Evolutionary conservation across 192 early-diverging fungal genomes (phyloP), one percentile per base, ranked within the genome.

Genomic region (Umbelopsis vinacea): DNA sequence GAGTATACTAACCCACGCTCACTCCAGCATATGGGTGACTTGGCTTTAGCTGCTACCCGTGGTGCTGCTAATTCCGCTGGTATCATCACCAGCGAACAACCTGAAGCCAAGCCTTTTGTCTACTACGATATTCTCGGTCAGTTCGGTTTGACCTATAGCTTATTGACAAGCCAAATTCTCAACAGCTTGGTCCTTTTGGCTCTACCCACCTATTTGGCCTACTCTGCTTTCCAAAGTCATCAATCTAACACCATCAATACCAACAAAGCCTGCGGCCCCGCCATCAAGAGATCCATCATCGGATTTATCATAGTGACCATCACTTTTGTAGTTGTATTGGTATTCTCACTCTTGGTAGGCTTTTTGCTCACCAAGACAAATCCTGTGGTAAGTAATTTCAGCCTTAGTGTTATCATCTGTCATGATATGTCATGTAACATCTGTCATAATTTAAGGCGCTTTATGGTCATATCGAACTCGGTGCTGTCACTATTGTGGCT

Each of bases 1-100:
- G 79, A 77, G 21, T 80, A 87, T 21, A 87, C 81, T 6, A 86
- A 86, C 0, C 68, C 79, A 0, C 79, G 71, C 4, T 85, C 87
- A 21, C 73, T 92, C 14, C 86, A 89, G 29, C 87, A 88, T 76
- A 90, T 92, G 91, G 91, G 91, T n/a, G 67, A 70, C 23, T 84
- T 84, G 26, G 81, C 83, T 6, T 74, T 92, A 19, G 52, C 70
- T 17, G 74, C 82, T 3, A 75, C 81, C 2, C 86, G 84, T 5
- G 76, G 72, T 40, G 85, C 89, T 68, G 86, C 89, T 14, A 71
- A 84, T 23, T 83, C 82, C 5, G 69, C 70, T 22, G 77, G 72
- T 24, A 53, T 82, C 68, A 67, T 74, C 24, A 72, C 71, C 9
- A 67, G 67, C 10, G 74, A 79, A 29, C 55, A 75, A n/a, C 75